Evolutionary conservation across 495 filamentous ascomycete species (phyloP), one percentile per base, ranked within the genome.

Genomic region (Penicillium samsonianum): DNA sequence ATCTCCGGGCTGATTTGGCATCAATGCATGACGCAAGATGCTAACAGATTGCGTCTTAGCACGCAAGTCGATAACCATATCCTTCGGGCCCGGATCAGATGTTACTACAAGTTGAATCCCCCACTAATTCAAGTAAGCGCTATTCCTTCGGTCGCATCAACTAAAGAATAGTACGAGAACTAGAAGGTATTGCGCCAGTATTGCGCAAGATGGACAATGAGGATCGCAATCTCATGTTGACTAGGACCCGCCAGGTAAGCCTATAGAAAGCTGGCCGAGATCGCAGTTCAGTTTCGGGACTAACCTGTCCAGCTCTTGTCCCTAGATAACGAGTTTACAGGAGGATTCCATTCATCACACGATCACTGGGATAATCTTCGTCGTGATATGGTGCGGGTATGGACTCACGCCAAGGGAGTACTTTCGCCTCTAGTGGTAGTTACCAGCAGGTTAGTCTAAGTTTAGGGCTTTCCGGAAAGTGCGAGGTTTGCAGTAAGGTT

Each of bases 21-120:
- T 31, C 25, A 2, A 31, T 2, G 14, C 20, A 53, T 53, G 37
- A 53, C 50, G 50, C 50, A 12, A 53, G 10, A 41, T 30, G 25
- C 4, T 14, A 9, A 43, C n/a, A 9, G 20, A 55, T 55, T 46
- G 42, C 52, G 52, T 46, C 52, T 55, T 55, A 55, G 52, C 52
- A 55, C 52, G 52, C 20, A 55, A 55, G 28, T 40, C 5, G 12
- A 35, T 9, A 30, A 19, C 19, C 28, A 37, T 22, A 22, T 5
- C n/a, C 8, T 42, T 38, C 17, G 3, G 8, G 10, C 2, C 10
- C 43, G 22, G 43, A 45, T 25, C 11, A 16, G 19, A 50, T 50
- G 47, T 20, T 50, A 5, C 25, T 33, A n/a, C n/a, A n/a, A n/a
- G n/a, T 50, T 0, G n/a, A 5, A 8, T 48, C 20, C 1, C 4